A percentile compares a stretch with the other conserved stretches of the same genome.
Conservation (phyloP, 768 basidiomycete genomes). For the Calocera viscosa region DNA sequence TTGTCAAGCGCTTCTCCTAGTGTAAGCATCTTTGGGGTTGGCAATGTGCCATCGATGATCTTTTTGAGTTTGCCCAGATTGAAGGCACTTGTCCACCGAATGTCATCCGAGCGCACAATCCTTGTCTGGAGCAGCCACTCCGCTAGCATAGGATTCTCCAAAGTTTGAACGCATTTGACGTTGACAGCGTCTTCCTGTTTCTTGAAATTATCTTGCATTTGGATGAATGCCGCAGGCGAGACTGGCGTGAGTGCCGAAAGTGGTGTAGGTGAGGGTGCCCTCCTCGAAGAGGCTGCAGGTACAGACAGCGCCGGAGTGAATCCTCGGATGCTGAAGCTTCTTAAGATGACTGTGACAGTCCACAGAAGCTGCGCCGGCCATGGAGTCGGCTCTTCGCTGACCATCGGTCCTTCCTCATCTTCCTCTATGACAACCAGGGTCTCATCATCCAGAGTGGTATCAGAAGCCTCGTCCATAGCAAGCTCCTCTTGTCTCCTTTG, state of each 20-base stretch:
- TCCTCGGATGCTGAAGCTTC: not conserved
- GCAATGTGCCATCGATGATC: constrained; percentile 7
- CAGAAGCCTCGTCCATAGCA: not conserved
- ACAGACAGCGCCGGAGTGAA: constrained; percentile 8
- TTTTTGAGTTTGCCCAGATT: not conserved
- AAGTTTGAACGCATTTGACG: constrained; percentile 51
- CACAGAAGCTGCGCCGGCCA: not conserved
- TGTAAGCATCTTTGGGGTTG: constrained; percentile 21
- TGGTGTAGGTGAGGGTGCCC: constrained; percentile 30
- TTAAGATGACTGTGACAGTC: not conserved
- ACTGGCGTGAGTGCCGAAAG: constrained; percentile 71
- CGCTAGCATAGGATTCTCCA: constrained; percentile 61
- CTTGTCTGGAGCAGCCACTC: constrained; percentile 25
- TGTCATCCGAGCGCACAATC: constrained; percentile 33
- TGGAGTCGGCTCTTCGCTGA: not conserved
- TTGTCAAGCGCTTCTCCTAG: constrained; percentile 30
- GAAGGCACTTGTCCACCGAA: constrained; percentile 6
- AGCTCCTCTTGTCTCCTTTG: not conserved
- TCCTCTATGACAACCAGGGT: not conserved
- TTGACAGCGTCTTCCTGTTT: constrained; percentile 55
- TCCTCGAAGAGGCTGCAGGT: constrained; percentile 31
- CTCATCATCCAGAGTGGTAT: not conserved
- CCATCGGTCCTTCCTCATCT: not conserved
- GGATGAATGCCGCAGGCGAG: constrained; percentile 63
- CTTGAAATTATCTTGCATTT: constrained; percentile 51